Evolutionary conservation across 176 grass and related monocot species (phyloP).

Genomic region (Hsuehochloa calcarea): DNA sequence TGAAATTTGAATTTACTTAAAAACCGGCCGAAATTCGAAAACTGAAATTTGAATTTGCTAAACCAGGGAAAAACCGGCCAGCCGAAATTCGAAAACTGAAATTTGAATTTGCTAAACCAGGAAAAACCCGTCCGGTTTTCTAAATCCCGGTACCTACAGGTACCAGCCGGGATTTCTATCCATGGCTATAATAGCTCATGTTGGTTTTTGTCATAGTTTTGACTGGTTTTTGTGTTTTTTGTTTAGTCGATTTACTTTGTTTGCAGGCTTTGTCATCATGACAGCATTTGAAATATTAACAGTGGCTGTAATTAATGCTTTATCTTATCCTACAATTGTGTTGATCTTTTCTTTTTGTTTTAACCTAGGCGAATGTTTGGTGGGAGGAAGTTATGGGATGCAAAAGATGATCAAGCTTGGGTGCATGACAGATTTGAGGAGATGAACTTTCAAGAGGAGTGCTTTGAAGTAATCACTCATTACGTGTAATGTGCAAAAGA

Average conservation of each 20-base stretch:
- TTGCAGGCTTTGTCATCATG: background rate
- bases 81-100: no score
- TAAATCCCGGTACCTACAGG: no score
- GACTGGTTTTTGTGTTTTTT: background rate
- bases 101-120: no score
- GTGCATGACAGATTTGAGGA: conserved; percentile 94
- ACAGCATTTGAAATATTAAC: background rate
- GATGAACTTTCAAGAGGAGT: conserved; percentile 73
- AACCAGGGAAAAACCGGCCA: no score
- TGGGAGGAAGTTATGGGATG: conserved; percentile 79
- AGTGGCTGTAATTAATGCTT: background rate
- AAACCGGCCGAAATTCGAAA: no score
- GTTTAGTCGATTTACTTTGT: conserved; percentile 15
- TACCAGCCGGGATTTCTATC: no score
- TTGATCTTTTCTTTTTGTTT: conserved; percentile 11
- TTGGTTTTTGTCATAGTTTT: conserved; percentile 13
- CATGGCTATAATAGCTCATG: no score
- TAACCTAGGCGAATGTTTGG: conserved; percentile 70
- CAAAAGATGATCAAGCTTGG: conserved; percentile 90
- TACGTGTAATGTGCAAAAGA: conserved; percentile 17
- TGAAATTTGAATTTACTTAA: no score
- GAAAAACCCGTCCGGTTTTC: no score
- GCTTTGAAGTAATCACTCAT: conserved; percentile 39
- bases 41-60: no score
- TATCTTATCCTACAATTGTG: background rate